phyloP scores from a whole-genome alignment of 2,329 filamentous ascomycete species.

The Fusarium gaditjirri region DNA sequence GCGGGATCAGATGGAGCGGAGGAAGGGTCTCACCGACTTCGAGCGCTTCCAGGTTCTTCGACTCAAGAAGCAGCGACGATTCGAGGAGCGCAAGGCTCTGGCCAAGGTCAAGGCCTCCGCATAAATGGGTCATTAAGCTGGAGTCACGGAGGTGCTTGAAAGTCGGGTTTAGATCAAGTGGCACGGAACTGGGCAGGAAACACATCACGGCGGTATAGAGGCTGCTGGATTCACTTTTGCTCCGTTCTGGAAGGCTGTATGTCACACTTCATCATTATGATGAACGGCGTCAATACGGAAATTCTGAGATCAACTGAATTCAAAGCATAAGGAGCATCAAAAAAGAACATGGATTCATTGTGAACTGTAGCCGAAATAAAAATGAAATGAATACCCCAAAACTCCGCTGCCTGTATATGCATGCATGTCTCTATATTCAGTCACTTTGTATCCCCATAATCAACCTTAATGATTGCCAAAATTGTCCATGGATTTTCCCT shows the following conservation, averaged over 20 bases:
- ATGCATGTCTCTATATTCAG: neutral
- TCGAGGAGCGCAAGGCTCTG: conserved; percentile 96
- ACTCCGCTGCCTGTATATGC: neutral
- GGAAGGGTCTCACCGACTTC: conserved; percentile 95
- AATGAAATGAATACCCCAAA: conserved; percentile 46
- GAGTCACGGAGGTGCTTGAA: conserved; percentile 49
- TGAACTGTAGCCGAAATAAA: conserved; percentile 48
- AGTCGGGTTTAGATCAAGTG: conserved; percentile 53
- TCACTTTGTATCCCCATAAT: neutral
- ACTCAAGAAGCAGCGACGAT: conserved; percentile 99
- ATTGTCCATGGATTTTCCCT: conserved; percentile 5
- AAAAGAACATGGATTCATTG: conserved; percentile 45
- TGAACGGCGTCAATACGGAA: conserved; percentile 76
- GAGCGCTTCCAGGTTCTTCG: conserved; percentile 99
- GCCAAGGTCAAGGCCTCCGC: conserved; percentile 90
- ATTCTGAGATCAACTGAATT: conserved; percentile 61
- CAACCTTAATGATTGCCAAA: conserved; percentile 6
- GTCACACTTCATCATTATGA: conserved; percentile 68
- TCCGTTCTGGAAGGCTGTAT: conserved; percentile 71
- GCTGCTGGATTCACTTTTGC: conserved; percentile 69
- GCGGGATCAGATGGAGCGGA: conserved; percentile 84
- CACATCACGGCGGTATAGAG: conserved; percentile 56
- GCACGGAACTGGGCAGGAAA: conserved; percentile 51
- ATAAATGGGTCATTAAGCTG: conserved; percentile 62
- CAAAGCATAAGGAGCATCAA: conserved; percentile 48